These are phyloP conservation scores for Macrophomina phaseolina DNA, from an alignment of 2,329 filamentous ascomycete species.

Conservation along the genomic window DNA sequence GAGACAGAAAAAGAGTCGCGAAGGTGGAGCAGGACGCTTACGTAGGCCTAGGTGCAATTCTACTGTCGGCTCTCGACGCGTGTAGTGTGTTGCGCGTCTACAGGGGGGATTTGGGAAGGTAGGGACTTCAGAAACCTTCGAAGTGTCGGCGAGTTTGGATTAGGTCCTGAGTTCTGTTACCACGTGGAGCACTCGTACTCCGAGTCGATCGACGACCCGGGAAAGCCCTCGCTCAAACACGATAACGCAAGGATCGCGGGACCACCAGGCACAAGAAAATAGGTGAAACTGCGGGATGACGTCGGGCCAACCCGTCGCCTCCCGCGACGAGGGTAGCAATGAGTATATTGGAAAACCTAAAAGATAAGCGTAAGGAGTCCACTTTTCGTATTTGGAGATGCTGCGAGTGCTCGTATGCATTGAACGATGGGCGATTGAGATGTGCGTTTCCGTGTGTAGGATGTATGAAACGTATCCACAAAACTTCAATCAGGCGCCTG, in stretches of 20 bases:
- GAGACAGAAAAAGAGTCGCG: not conserved
- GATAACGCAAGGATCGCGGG: not conserved
- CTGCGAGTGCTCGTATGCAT: not conserved
- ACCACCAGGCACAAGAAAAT: not conserved
- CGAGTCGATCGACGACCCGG: slow-evolving; percentile 8
- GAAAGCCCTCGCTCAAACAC: not conserved
- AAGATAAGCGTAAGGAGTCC: not conserved
- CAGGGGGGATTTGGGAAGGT: no score
- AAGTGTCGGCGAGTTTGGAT: slow-evolving; percentile 4
- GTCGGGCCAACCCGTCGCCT: not conserved
- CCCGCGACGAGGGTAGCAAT: not conserved
- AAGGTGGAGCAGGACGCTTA: not conserved
- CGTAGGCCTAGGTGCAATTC: not conserved
- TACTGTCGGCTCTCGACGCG: not conserved
- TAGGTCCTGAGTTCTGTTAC: slow-evolving; percentile 1
- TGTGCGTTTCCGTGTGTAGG: not conserved
- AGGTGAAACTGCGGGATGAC: slow-evolving; percentile 10
- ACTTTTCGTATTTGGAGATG: not conserved
- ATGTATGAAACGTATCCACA: slow-evolving; percentile 16
- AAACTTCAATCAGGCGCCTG: slow-evolving; percentile 2
- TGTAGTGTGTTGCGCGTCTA: not conserved
- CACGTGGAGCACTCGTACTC: slow-evolving; percentile 9
- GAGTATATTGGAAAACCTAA: not conserved
- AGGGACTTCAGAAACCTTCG: not conserved
- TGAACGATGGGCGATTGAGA: not conserved